Evolutionary conservation across 2,329 filamentous ascomycete genomes (phyloP).

Genomic region (Clonostachys sp.): DNA sequence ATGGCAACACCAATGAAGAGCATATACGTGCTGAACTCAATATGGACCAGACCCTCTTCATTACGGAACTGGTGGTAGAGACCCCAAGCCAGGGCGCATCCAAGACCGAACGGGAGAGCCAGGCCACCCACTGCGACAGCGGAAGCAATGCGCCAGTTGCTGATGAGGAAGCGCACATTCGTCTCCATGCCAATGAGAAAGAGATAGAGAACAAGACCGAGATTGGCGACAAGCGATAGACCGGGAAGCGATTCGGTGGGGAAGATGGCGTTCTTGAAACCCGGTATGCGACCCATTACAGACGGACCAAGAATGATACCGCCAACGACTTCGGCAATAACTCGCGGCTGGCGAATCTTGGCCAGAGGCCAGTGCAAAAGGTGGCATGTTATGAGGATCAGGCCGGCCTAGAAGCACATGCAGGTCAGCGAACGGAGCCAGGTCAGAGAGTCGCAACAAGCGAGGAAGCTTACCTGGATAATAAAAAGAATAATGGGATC

Average conservation of each 20-base stretch:
- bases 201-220: conserved; percentile 79
- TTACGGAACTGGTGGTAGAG: conserved; percentile 68
- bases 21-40: conserved; percentile 51
- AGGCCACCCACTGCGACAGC: conserved; percentile 78
- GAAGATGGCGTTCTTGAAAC: conserved; percentile 74
- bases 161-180: conserved; percentile 70
- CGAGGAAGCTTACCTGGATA: conserved; percentile 49
- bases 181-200: conserved; percentile 88
- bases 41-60: conserved; percentile 29
- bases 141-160: conserved; percentile 76
- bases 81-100: conserved; percentile 75
- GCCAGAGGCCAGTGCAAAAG: conserved; percentile 69
- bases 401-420: conserved; percentile 24
- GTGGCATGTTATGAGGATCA: conserved; percentile 43
- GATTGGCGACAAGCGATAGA: conserved; percentile 72
- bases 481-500: conserved; percentile 75
- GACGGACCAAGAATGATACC: conserved; percentile 83
- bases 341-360: conserved; percentile 72
- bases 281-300: conserved; percentile 80
- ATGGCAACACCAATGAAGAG: conserved; percentile 88
- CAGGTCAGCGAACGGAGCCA: too few species aligned
- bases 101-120: conserved; percentile 76
- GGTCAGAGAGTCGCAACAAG: not conserved
- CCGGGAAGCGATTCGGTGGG: conserved; percentile 70
- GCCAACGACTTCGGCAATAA: conserved; percentile 82